Evolutionary conservation across 164 flowering plant genomes (phyloP).

Genomic region (Nelumbo lutea): DNA sequence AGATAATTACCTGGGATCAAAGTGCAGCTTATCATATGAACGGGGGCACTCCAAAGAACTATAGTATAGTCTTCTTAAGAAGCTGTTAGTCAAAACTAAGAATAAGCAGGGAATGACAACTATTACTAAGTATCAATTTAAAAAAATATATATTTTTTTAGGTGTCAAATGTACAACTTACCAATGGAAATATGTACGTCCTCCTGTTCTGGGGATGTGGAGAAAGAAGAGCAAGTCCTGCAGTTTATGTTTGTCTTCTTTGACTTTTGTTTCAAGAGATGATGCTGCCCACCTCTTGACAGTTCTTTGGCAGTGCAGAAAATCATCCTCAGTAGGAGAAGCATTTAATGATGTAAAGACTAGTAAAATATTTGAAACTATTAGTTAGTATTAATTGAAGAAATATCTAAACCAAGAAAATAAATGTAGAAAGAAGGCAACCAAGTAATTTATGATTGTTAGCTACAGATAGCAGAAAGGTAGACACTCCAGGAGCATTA

Average conservation of each 20-base stretch:
- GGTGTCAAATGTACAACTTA: constrained; percentile 16
- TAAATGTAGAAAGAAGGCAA: no score
- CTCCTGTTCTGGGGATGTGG: constrained; percentile 96
- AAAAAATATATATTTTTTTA: neutral
- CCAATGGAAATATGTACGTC: constrained; percentile 93
- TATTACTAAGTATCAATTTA: neutral
- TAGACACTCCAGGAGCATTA: no score
- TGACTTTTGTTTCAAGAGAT: constrained; percentile 40
- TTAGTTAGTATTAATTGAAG: no score
- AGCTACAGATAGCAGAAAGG: no score
- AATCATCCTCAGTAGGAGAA: constrained; percentile 35
- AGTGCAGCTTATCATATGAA: constrained; percentile 89
- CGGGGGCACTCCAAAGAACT: constrained; percentile 76
- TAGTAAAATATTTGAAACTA: constrained; percentile 17
- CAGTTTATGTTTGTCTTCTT: constrained; percentile 57
- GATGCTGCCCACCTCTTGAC: constrained; percentile 74
- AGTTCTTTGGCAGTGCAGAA: constrained; percentile 50
- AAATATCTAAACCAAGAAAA: no score
- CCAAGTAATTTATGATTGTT: no score
- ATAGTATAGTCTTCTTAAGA: constrained; percentile 73
- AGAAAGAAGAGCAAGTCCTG: constrained; percentile 84
- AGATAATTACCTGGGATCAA: constrained; percentile 70
- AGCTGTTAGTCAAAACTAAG: constrained; percentile 45
- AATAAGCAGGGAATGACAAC: constrained; percentile 2
- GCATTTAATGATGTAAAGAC: constrained; percentile 23